Evolutionary conservation across 192 early-diverging fungal species (phyloP), one percentile per base, ranked within the genome.

Genomic region (Podila minutissima): DNA sequence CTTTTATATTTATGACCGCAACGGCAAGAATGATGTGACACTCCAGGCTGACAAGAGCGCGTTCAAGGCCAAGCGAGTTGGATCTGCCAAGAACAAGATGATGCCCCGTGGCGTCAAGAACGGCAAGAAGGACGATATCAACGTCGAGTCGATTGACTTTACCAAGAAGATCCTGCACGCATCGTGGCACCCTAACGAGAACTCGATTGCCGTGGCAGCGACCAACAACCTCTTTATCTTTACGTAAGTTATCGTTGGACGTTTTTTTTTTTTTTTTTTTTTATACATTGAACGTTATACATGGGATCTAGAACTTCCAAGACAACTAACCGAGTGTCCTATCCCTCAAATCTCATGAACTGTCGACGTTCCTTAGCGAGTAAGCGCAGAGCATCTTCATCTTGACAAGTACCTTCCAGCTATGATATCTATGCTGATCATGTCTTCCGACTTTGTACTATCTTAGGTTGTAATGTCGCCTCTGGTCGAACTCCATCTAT

Each of bases 211-310:
- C 22, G 93, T 98, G 57, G 98, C 98, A 46, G 98, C 98, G 26
- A 99, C 98, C 41, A 99, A 99, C 90, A 99, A 98, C 83, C 90
- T 99, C 71, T 99, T 99, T 75, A 94, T 96, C 72, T 96, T 96
- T 86, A 93, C 94, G 87, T 88, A 79, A 33, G 75, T 77, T n/a
- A 9, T 51, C 20, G 7, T 20, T 6, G 26, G 17, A 24, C 58
- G 1, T 29, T 5, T 59, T 24, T 19, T 20, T 28, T 5, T 38
- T 37, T 17, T 64, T 22, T 64, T 64, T 64, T 26, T 64, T n/a
- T 33, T 11, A 2, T 5, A 46, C 13, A 13, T 26, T 64, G 33
- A 6, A 55, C 50, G 4, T 51, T n/a, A 20, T 55, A 8, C 17
- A 22, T 22, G 20, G 0, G 38, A 41, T 41, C 38, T 41, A 41